Base-by-base conservation (phyloP, 1,284 basidiomycete species). In the Pulchroboletus neoregius region DNA sequence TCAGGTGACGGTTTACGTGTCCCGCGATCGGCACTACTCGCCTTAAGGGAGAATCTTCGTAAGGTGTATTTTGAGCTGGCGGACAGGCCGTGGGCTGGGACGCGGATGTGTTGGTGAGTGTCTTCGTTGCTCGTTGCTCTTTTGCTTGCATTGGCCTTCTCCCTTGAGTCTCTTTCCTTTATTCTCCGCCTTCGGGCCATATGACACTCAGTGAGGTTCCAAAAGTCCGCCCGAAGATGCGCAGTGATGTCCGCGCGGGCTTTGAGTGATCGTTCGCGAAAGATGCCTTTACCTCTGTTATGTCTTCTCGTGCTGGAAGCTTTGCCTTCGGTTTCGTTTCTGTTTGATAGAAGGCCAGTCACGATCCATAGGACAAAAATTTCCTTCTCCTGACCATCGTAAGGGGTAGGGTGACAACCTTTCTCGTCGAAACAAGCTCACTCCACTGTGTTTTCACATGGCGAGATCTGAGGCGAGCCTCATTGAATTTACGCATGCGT, bases 81-180 rank as follows among this genome's bases (percentile, higher is more conserved):
- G 5, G 65, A 76, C 52, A 84, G 79, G 60, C 78, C 84, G 0
- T 84, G 91, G 56, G 65, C 66, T 18, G 70, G 68, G 4, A 92
- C 89, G 6, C 74, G 92, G 43, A 70, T 94, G 52, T 94, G 92
- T 69, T 94, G 91, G 89, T 92, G 69, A 63, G 75, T 54, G 15
- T 3, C 6, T 26, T 45, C 15, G 6, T 33, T 41, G 28, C 10
- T 15, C 6, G 6, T 30, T 7, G 13, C 13, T 32, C 2, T 10
- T 5, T 32, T 8, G 9, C 11, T 20, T 27, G 37, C 10, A 9
- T 32, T 13, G 13, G n/a, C 10, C 40, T 24, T 24, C 10, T 38
- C 11, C n/a, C 1, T 32, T 5, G 31, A 16, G 31, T 35, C n/a
- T 13, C 12, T 27, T 15, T 22, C 18, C 39, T 32, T 41, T 16